Percentiles rank a stretch among this genome's conserved stretches.
phyloP scores from a whole-genome alignment of 129 eudicot species.

The Smallanthus sonchifolius region DNA sequence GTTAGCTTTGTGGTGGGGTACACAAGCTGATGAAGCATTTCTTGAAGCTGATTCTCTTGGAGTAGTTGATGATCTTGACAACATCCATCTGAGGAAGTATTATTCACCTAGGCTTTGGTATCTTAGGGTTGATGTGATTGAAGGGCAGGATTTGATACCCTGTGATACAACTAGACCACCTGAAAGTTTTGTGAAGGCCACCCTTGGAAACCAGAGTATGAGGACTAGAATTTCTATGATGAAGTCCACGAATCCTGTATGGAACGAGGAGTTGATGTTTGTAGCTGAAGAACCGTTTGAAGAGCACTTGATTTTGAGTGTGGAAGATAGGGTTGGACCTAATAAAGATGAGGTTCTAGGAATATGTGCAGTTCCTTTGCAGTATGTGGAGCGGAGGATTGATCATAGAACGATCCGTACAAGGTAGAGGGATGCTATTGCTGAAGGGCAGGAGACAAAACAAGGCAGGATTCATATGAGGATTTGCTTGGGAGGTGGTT shows the following conservation, averaged over 20 bases:
- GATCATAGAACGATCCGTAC: conserved; percentile 31
- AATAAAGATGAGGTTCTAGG: conserved; percentile 38
- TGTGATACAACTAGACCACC: conserved; percentile 33
- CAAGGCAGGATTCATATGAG: conserved; percentile 37
- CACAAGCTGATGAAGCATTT: conserved; percentile 55
- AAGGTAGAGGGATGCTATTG: conserved; percentile 29
- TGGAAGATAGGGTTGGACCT: conserved; percentile 43
- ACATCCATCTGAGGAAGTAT: conserved; percentile 35
- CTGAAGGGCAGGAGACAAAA: conserved; percentile 32
- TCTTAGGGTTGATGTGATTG: conserved; percentile 46
- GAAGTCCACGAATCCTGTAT: conserved; percentile 31
- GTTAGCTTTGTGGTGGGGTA: conserved; percentile 49
- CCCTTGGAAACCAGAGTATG: conserved; percentile 35
- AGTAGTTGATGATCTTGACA: conserved; percentile 27
- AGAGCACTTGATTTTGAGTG: conserved; percentile 40
- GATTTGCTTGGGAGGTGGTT: conserved; percentile 53
- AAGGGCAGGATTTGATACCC: conserved; percentile 38
- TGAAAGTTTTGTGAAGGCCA: conserved; percentile 39
- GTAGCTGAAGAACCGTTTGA: conserved; percentile 51
- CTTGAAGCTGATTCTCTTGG: conserved; percentile 31
- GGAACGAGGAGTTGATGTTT: conserved; percentile 51
- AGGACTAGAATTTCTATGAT: conserved; percentile 29
- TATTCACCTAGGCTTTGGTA: conserved; percentile 48
- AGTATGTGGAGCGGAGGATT: conserved; percentile 40
- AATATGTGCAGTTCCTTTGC: conserved; percentile 35